phyloP scores from a whole-genome alignment of 1,284 basidiomycete genomes.

The Moesziomyces globuligerus region DNA sequence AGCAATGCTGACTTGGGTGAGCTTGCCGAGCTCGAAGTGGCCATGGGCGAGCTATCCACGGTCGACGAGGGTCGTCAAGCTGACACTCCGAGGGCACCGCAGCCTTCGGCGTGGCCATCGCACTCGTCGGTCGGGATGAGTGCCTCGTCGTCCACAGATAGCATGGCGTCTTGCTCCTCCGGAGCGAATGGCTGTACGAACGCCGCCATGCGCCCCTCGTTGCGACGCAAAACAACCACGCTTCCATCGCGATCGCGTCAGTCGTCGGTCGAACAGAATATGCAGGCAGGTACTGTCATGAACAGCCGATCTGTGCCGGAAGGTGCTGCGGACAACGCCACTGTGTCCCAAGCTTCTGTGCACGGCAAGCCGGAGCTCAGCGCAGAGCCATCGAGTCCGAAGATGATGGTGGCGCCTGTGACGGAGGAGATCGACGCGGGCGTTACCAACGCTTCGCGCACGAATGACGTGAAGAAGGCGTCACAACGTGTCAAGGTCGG shows the following conservation, averaged over 20 bases:
- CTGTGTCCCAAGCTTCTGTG: neutral
- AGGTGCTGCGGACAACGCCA: neutral
- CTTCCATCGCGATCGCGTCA: conserved; percentile 38
- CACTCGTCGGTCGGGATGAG: conserved; percentile 15
- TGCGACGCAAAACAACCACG: conserved; percentile 32
- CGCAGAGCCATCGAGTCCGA: neutral
- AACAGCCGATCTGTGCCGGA: neutral
- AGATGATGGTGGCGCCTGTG: too few relatives aligned
- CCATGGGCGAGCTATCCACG: conserved; percentile 35
- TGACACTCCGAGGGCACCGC: conserved; percentile 20
- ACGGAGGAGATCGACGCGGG: neutral
- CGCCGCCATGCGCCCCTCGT: conserved; percentile 12
- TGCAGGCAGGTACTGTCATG: conserved; percentile 3
- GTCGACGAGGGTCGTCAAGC: conserved; percentile 23
- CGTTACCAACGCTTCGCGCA: neutral
- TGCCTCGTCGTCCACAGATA: conserved; percentile 26
- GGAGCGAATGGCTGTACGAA: conserved; percentile 2
- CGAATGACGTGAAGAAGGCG: neutral
- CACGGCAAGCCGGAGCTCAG: neutral
- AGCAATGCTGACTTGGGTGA: conserved; percentile 45
- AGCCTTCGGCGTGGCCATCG: conserved; percentile 23
- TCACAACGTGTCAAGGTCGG: conserved; percentile 1
- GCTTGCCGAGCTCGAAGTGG: conserved; percentile 39
- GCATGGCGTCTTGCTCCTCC: conserved; percentile 12
- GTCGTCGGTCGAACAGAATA: conserved; percentile 28